Base-by-base conservation (phyloP, 805 yeast genomes). In the Monosporozyma aquatica region DNA sequence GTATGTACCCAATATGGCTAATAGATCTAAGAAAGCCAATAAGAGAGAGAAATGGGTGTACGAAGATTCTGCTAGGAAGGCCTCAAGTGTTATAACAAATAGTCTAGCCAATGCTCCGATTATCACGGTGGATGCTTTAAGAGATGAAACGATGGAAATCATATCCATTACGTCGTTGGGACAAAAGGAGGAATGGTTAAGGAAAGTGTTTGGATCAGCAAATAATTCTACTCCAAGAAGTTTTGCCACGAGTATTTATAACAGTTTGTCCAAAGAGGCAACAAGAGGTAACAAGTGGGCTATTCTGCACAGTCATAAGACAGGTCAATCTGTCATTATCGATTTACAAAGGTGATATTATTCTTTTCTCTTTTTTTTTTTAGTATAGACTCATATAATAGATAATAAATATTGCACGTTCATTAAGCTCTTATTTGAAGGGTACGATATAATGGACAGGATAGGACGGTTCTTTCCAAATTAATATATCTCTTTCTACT, bases 111-210 rank as follows among this genome's bases (percentile, higher is more conserved):
- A 66, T 18, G 80, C 92, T 0, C 90, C 97, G 0, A 74, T 90
- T 0, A 69, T 87, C 37, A 75, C 82, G 0, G 76, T 90, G 26
- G 97, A 90, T 56, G 78, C 76, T 3, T 63, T 78, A 10, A 72
- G 81, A 47, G 95, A 86, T 51, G 97, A 87, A 47, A 83, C 86
- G 2, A 60, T 92, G 47, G 90, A 87, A 40, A 83, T 87, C 73
- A 83, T 90, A 30, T 71, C 83, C 11, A 74, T 81, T 2, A 82
- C 89, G 0, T 81, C 94, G 0, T 62, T 86, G n/a, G 69, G 71
- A 23, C 87, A 77, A 47, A 80, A 77, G 39, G 95, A 86, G 47
- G 90, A 85, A 69, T 73, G 75, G 74, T 66, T 81, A 41, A 73
- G 94, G 52, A 82, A 84, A 50, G 87, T 90, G 4, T 59, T 61